Evolutionary conservation across 1,139 yeast genomes (phyloP).

Genomic region (Debaryomyces singareniensis): DNA sequence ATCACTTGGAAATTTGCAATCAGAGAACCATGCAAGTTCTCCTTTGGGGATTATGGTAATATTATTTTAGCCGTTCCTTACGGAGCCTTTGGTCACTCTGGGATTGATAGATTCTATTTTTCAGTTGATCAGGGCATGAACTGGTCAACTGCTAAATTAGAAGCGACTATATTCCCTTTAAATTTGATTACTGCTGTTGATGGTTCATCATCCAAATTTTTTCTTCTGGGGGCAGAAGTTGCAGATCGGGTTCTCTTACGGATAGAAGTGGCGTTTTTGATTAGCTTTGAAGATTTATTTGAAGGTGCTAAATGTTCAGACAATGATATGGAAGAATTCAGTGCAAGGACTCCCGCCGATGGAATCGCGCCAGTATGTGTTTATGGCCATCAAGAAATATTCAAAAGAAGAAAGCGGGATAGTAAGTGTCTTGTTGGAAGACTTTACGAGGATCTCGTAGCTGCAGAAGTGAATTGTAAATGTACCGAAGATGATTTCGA

Average conservation of each 20-base stretch:
- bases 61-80: constrained; percentile 57
- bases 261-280: constrained; percentile 30
- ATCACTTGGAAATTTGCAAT: constrained; percentile 56
- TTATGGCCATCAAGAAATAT: constrained; percentile 67
- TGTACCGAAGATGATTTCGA: constrained; percentile 69
- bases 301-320: constrained; percentile 43
- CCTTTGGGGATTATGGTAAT: constrained; percentile 81
- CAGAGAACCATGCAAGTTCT: constrained; percentile 49
- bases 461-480: constrained; percentile 53
- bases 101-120: constrained; percentile 33
- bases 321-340: constrained; percentile 65
- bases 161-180: constrained; percentile 38
- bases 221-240: constrained; percentile 41
- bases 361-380: constrained; percentile 57
- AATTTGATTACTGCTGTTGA: constrained; percentile 59
- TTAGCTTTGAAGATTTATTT: constrained; percentile 61
- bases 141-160: constrained; percentile 54
- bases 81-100: constrained; percentile 15
- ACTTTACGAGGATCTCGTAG: constrained; percentile 52
- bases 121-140: constrained; percentile 72
- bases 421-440: constrained; percentile 66
- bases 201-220: constrained; percentile 60
- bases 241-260: constrained; percentile 7
- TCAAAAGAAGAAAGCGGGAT: constrained; percentile 60
- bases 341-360: constrained; percentile 43